Base-by-base conservation (phyloP, 106 monocot species). In the Platanthera guangdongensis region DNA sequence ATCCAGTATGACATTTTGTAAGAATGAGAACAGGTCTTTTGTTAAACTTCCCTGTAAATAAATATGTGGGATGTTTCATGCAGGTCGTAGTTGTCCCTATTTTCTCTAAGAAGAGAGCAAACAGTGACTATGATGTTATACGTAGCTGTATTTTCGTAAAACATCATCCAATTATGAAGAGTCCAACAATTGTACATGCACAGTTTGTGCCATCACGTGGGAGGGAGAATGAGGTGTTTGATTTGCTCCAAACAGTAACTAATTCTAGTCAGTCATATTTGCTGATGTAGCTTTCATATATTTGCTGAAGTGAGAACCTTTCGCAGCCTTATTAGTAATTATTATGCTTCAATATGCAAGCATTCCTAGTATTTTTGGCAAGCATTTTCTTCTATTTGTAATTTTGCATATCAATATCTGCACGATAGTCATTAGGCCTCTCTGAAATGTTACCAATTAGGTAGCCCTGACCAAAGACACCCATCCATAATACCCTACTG, bases 21-120 rank as follows among this genome's bases (percentile, higher is more conserved):
- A 86, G 78, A 79, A 76, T 81, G 95, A 92, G 81, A 91, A 88
- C 87, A 95, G 95, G 95, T 94, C 50, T 85, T 83, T 55, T 67
- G 74, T 69, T 72, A 16, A 28, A 54, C 54, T 83, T 12, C 70
- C 4, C 32, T 57, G 59, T 81, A 81, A 47, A 68, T 68, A 81
- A 50, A 22, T 50, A 51, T 72, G 32, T 32, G 72, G 72, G 50
- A 72, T 50, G 19, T 72, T 50, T 51, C 22, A 50, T 51, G 22
- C 47, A 51, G 49, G 72, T 50, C 51, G 9, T 68, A 68, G 39
- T 68, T 68, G 30, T 39, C 45, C 14, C 62, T 62, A 62, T 70
- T 70, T 70, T 70, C 47, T 48, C 70, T 70, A 47, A 32, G 47
- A 47, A 48, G 47, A 48, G 70, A 70, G 3, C 16, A 70, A 48